phyloP scores from a whole-genome alignment of 1,284 basidiomycete genomes.

The Coriolopsis trogii region DNA sequence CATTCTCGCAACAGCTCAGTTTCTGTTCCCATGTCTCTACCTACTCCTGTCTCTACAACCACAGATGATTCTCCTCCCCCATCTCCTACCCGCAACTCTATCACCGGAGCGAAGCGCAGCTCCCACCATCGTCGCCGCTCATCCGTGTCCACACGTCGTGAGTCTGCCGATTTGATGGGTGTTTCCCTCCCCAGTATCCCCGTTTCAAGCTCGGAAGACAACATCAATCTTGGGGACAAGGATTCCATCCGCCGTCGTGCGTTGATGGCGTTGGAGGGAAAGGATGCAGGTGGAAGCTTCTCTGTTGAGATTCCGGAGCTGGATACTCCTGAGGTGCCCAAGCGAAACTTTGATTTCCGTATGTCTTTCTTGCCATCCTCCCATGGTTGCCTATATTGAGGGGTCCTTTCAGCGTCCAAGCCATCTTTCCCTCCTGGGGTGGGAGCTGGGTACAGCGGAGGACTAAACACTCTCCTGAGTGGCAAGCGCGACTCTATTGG shows the following conservation, averaged over 20 bases:
- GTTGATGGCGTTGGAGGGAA: slow-evolving; percentile 79
- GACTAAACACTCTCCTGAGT: slow-evolving; percentile 45
- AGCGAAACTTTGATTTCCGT: slow-evolving; percentile 67
- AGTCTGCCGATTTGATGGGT: slow-evolving; percentile 85
- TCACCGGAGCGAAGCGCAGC: slow-evolving; percentile 56
- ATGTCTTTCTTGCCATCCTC: slow-evolving; percentile 34
- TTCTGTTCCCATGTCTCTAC: slow-evolving; percentile 36
- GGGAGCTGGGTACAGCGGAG: slow-evolving; percentile 44
- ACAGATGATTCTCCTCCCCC: slow-evolving; percentile 39
- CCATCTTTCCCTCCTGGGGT: slow-evolving; percentile 55
- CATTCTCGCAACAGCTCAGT: slow-evolving; percentile 68
- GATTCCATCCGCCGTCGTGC: slow-evolving; percentile 79
- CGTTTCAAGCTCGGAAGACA: slow-evolving; percentile 57
- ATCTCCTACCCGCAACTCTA: slow-evolving; percentile 33
- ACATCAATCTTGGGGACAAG: slow-evolving; percentile 69
- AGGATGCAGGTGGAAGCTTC: slow-evolving; percentile 59
- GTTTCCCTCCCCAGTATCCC: slow-evolving; percentile 66
- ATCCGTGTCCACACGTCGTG: slow-evolving; percentile 81
- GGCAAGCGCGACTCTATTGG: slow-evolving; percentile 76
- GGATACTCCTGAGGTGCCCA: slow-evolving; percentile 54
- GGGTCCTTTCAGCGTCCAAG: slow-evolving; percentile 44
- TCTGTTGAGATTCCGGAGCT: slow-evolving; percentile 82
- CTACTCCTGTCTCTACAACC: slow-evolving; percentile 39
- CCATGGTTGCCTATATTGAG: not conserved
- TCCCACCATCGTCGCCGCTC: slow-evolving; percentile 81